Evolutionary conservation across 225 moss, liverwort and hornwort species (phyloP).

Genomic region (Sphagnum contortum): DNA sequence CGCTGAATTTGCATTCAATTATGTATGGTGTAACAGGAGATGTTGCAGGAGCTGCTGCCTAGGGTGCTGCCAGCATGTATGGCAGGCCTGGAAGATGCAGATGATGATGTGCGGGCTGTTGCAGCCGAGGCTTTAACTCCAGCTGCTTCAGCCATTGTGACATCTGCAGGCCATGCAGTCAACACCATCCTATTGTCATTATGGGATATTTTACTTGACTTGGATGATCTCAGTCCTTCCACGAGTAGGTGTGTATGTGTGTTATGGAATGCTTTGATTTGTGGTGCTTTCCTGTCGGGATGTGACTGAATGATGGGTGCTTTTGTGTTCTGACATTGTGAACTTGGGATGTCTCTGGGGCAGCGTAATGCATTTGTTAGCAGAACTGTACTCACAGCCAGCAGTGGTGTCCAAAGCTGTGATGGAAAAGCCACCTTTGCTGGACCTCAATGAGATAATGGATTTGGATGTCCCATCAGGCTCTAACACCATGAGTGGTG

Average conservation of each 20-base stretch:
- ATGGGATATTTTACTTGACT: slow-evolving; percentile 84
- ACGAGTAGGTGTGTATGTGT: slow-evolving; percentile 73
- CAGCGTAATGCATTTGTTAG: slow-evolving; percentile 91
- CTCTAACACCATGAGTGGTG: slow-evolving; percentile 24
- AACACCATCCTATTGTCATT: slow-evolving; percentile 66
- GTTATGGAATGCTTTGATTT: background rate
- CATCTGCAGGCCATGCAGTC: slow-evolving; percentile 67
- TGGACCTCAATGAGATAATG: slow-evolving; percentile 78
- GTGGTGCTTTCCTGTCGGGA: too few relatives aligned
- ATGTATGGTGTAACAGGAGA: slow-evolving; percentile 37
- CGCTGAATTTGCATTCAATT: too few relatives aligned
- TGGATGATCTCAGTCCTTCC: slow-evolving; percentile 92
- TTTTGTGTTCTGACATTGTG: too few relatives aligned
- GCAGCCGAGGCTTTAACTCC: slow-evolving; percentile 93
- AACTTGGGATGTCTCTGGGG: slow-evolving; percentile 1
- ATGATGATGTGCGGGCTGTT: slow-evolving; percentile 92
- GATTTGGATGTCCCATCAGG: slow-evolving; percentile 39
- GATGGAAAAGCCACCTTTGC: slow-evolving; percentile 53
- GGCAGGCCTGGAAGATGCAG: slow-evolving; percentile 79
- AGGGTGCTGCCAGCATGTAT: slow-evolving; percentile 91
- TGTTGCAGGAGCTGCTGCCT: slow-evolving; percentile 69
- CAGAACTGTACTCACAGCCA: slow-evolving; percentile 86
- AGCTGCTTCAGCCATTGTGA: slow-evolving; percentile 70
- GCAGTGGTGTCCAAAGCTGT: slow-evolving; percentile 59
- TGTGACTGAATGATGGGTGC: too few relatives aligned